phyloP scores from a whole-genome alignment of 225 moss, liverwort and hornwort species.

The Climacium dendroides region DNA sequence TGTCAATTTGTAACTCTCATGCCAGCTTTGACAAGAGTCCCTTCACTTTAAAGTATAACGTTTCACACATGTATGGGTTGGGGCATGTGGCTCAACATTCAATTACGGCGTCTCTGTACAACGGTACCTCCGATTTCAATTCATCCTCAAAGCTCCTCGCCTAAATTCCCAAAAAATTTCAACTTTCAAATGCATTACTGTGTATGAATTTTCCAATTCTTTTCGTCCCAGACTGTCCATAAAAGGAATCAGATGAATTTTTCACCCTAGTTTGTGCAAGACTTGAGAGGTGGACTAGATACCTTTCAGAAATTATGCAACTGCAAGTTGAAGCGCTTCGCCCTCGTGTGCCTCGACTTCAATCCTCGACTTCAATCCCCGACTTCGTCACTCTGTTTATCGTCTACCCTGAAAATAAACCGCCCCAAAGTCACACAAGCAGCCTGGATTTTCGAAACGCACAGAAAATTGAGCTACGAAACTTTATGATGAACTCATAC shows the following conservation, averaged over 20 bases:
- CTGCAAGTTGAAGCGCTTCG: neutral
- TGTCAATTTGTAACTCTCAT: neutral
- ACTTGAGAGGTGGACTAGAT: neutral
- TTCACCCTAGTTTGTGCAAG: neutral
- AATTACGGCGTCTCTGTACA: neutral
- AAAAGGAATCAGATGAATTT: neutral
- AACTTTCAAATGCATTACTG: neutral
- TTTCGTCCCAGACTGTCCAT: neutral
- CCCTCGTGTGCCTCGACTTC: too few species aligned
- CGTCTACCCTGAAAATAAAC: neutral
- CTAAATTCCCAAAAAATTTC: neutral
- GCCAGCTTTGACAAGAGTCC: neutral
- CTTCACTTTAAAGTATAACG: neutral
- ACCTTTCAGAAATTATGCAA: neutral
- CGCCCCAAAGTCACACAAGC: neutral
- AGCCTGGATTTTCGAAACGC: neutral
- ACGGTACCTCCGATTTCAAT: neutral
- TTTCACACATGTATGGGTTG: neutral
- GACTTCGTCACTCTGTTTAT: neutral
- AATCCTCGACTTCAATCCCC: neutral
- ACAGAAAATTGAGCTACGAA: neutral
- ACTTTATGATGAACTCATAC: neutral
- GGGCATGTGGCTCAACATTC: too few species aligned
- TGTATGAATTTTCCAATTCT: neutral
- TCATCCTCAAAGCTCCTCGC: neutral